A percentile compares a stretch with the other conserved stretches of the same genome.
These are phyloP conservation scores for Nephelium lappaceum DNA, from an alignment of 345 rosid genomes.

Conservation along the genomic window DNA sequence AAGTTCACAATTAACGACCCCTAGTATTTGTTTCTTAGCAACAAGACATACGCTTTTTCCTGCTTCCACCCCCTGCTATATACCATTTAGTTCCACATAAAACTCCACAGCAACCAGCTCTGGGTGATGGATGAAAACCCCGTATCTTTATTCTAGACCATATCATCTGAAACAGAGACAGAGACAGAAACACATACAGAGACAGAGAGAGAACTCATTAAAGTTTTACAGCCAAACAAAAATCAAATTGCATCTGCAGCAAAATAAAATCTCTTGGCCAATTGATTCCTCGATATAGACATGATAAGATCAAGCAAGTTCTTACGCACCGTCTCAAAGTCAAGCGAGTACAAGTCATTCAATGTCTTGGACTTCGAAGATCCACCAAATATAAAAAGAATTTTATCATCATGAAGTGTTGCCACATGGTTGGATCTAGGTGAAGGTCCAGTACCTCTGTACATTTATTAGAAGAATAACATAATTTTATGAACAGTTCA, in stretches of 20 bases:
- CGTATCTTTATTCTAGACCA: conserved; percentile 94
- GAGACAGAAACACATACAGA: neutral
- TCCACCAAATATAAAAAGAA: conserved; percentile 84
- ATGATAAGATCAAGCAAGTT: conserved; percentile 6
- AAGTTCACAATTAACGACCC: neutral
- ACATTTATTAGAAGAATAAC: conserved; percentile 9
- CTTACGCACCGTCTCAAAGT: conserved; percentile 82
- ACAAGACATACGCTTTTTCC: conserved; percentile 75
- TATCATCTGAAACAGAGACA: conserved; percentile 59
- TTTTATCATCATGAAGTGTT: conserved; percentile 81
- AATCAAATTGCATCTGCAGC: conserved; percentile 4
- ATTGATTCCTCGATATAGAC: neutral
- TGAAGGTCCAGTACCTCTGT: conserved; percentile 88
- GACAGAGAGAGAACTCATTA: conserved; percentile 13
- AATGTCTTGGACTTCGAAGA: conserved; percentile 75
- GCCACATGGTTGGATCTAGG: conserved; percentile 91
- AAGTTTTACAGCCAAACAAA: conserved; percentile 4
- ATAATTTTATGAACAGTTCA: neutral
- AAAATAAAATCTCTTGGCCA: conserved; percentile 9
- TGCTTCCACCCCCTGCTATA: conserved; percentile 96
- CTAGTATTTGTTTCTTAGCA: conserved; percentile 19
- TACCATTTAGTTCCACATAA: conserved; percentile 93
- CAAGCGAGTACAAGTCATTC: conserved; percentile 92
- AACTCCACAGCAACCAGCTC: conserved; percentile 93
- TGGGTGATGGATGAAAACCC: conserved; percentile 94